phyloP scores from a whole-genome alignment of 371 early-diverging fungal species.

The Mortierella sp. region DNA sequence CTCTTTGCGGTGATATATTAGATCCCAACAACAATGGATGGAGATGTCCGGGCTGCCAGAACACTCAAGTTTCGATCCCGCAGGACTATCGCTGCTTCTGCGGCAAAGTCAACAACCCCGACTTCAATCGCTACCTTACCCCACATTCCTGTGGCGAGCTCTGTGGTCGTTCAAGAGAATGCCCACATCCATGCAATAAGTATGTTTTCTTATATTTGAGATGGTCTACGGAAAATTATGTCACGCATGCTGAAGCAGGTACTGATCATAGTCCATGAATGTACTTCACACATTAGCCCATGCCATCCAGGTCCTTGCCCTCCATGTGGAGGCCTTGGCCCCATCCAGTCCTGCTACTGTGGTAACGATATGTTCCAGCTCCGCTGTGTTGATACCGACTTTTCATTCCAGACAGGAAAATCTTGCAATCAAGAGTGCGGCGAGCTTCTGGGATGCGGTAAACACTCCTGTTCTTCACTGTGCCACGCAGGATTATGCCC shows the following conservation, averaged over 20 bases:
- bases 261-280: constrained; percentile 44
- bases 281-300: constrained; percentile 55
- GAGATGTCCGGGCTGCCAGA: constrained; percentile 97
- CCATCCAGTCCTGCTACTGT: constrained; percentile 85
- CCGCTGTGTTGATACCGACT: constrained; percentile 78
- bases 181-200: constrained; percentile 78
- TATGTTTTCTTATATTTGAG: constrained; percentile 49
- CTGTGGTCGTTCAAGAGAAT: constrained; percentile 76
- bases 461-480: constrained; percentile 72
- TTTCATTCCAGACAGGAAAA: constrained; percentile 68
- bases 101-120: constrained; percentile 83
- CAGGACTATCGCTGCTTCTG: constrained; percentile 89
- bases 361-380: constrained; percentile 75
- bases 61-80: constrained; percentile 73
- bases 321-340: constrained; percentile 87
- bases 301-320: constrained; percentile 98
- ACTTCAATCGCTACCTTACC: constrained; percentile 68
- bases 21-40: constrained; percentile 63
- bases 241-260: too few species aligned
- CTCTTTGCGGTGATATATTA: constrained; percentile 15
- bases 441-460: constrained; percentile 82
- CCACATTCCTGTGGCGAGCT: constrained; percentile 91
- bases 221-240: neutral
- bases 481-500: constrained; percentile 83
- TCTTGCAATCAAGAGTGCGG: constrained; percentile 79